Evolutionary conservation across 805 yeast genomes (phyloP), one percentile per base, ranked within the genome.

Genomic region (Lachancea nothofagi): DNA sequence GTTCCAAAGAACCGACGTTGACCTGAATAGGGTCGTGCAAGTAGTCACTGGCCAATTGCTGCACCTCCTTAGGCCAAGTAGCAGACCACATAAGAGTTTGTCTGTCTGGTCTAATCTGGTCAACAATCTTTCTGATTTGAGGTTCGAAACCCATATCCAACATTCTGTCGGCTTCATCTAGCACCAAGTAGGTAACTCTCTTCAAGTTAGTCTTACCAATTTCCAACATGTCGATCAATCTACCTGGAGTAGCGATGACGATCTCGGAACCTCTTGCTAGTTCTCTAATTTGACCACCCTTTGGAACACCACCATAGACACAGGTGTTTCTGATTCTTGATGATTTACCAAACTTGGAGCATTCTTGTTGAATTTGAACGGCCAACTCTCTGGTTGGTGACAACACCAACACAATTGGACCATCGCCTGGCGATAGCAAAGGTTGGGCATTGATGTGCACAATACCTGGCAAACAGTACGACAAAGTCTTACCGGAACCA

Each of bases 101-200:
- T 75, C 97, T 88, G 67, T 93, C 98, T 47, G 98, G 98, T 74
- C 98, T 85, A 64, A 93, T 93, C 75, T 90, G 97, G 57, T 83
- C 89, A 53, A 93, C 90, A 67, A 93, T 93, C 71, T 90, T 90
- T 76, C 98, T 82, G 67, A 93, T 93, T 77, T 90, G 97, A 53
- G 97, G 97, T 75, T 93, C 98, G 67, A 93, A 93, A 66, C 98
- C 98, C 98, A 93, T 93, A 74, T 93, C 98, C 71, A 93, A 79
- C 98, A 93, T 93, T 76, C 98, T 85, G 70, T 93, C 98, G 59
- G 98, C 98, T 78, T 93, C 98, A 69, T 93, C 98, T 58, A 93
- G 76, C 47, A 93, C 97, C 64, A 93, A 76, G 70, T 93, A 93
- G 39, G 97, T 93, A 48, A 93, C 96, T 73, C 97, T 85, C 65